phyloP scores from a whole-genome alignment of 163 green algal genomes.

The Picocystis sp. region DNA sequence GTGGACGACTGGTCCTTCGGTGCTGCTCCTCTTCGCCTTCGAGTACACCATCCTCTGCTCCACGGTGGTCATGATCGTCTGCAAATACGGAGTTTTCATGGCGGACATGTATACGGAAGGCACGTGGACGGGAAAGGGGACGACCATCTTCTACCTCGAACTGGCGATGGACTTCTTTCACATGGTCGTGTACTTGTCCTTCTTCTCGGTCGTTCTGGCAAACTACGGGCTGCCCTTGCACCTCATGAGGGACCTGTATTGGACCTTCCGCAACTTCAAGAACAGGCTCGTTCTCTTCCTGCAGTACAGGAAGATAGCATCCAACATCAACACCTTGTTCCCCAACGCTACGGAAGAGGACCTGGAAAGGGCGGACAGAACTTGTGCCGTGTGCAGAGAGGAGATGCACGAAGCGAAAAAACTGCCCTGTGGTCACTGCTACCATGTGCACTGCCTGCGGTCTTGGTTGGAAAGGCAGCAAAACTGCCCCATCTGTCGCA shows the following conservation, averaged over 20 bases:
- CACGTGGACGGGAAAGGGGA: slow-evolving; percentile 63
- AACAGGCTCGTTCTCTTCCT: slow-evolving; percentile 80
- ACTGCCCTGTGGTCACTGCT: slow-evolving; percentile 80
- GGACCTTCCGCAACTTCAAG: slow-evolving; percentile 86
- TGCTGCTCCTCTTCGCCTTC: slow-evolving; percentile 93
- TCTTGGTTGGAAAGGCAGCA: slow-evolving; percentile 34
- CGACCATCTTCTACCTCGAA: slow-evolving; percentile 83
- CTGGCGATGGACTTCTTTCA: slow-evolving; percentile 91
- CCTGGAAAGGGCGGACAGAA: slow-evolving; percentile 56
- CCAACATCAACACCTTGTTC: slow-evolving; percentile 56
- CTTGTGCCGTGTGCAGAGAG: slow-evolving; percentile 98
- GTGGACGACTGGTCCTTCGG: slow-evolving; percentile 45
- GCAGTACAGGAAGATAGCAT: slow-evolving; percentile 61
- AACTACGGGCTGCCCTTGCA: slow-evolving; percentile 18
- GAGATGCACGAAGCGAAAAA: slow-evolving; percentile 90
- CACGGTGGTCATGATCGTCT: slow-evolving; percentile 15
- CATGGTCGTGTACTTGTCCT: slow-evolving; percentile 83
- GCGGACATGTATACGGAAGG: slow-evolving; percentile 66
- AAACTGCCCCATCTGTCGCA: slow-evolving; percentile 29
- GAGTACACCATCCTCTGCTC: slow-evolving; percentile 73
- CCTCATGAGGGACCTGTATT: slow-evolving; percentile 71
- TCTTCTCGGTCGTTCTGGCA: slow-evolving; percentile 91
- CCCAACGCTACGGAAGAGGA: slow-evolving; percentile 67
- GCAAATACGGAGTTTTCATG: slow-evolving; percentile 72
- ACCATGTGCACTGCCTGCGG: slow-evolving; percentile 78